Base-by-base conservation (phyloP, 495 filamentous ascomycete genomes). In the Tricharina praecox region DNA sequence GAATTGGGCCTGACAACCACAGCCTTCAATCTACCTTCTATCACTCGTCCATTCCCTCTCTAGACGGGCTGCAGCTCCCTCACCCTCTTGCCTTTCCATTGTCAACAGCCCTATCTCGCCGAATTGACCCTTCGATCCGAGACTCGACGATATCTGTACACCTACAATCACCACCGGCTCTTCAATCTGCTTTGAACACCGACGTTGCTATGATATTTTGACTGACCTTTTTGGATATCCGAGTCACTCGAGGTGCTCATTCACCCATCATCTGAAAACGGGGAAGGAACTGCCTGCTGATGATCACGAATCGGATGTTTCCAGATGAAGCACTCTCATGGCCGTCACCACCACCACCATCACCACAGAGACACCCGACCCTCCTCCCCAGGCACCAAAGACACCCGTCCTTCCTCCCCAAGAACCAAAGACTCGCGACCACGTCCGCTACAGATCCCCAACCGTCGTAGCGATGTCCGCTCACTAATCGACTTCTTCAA, bases 401-500 rank as follows among this genome's bases (percentile, higher is more conserved):
- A 58, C 21, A 7, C 13, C 20, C 15, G 37, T 20, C 37, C 37
- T 18, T 21, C 20, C 15, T 40, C 37, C 1, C 24, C 20, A 15
- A 10, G 10, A 2, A 34, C 11, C 13, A 21, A 18, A 5, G 55
- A 58, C 21, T 59, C 54, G 10, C 54, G 54, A 23, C 50, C 55
- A 3, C 42, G 38, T 3, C 54, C 54, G 2, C 25, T 58, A 2
- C 32, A 28, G 0, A 41, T 59, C n/a, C 50, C 47, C 1, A 42
- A 50, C n/a, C 23, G 48, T 21, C 24, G 39, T 13, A 38, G 47
- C 2, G 43, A 45, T n/a, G 55, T 58, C 26, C 50, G 32, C 23
- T 51, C 50, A 4, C 30, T 59, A 8, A 57, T 59, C 26, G 39
- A 48, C 21, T 58, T 58, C 47, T 59, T 54, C 33, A 54, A 59